Base-by-base conservation (phyloP, 495 filamentous ascomycete genomes). In the Penicillium crystallinum region DNA sequence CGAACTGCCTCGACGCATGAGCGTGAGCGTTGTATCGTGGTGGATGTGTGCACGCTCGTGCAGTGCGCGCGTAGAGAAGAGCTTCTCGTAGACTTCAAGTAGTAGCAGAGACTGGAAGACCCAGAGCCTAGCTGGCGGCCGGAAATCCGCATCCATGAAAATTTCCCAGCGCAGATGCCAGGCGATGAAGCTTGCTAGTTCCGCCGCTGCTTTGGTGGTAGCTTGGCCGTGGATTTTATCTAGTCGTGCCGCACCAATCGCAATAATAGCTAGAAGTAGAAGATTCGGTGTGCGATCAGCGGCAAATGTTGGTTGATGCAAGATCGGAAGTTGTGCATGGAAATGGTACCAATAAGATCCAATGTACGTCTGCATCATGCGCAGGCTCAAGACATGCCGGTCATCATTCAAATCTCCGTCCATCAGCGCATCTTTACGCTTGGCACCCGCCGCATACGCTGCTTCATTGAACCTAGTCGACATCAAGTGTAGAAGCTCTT, bases 11-110 rank as follows among this genome's bases (percentile, higher is more conserved):
- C 93, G 80, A 27, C 93, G 86, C 92, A 98, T 97, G 39, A 98
- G 73, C 0, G 91, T 96, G 46, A 98, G 81, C 0, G 92, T 96
- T 0, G 93, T 96, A 21, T 91, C 95, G 66, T 98, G 93, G 54
- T 97, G 92, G 31, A 98, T 96, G 57, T 97, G 93, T 6, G 92
- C 93, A 54, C 93, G 83, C 70, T 98, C 93, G 69, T 98, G 93
- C 22, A 97, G 78, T 33, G 88, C 83, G 40, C 91, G 79, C 1
- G 90, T 96, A 22, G 90, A 90, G 64, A 91, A 96, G 82, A 93
- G 90, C 76, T 98, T 98, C 72, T 98, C 93, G 65, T 93, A 97
- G 0, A 96, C 76, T 61, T 98, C 93, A 37, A 98, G 76, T 6
- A 98, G 75, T 12, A 98, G 67, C 35, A 97, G 73, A 0, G 93